A percentile compares a stretch with the other conserved stretches of the same genome.
Evolutionary conservation across 1,284 basidiomycete species (phyloP).

Genomic region (Ustilago hordei): DNA sequence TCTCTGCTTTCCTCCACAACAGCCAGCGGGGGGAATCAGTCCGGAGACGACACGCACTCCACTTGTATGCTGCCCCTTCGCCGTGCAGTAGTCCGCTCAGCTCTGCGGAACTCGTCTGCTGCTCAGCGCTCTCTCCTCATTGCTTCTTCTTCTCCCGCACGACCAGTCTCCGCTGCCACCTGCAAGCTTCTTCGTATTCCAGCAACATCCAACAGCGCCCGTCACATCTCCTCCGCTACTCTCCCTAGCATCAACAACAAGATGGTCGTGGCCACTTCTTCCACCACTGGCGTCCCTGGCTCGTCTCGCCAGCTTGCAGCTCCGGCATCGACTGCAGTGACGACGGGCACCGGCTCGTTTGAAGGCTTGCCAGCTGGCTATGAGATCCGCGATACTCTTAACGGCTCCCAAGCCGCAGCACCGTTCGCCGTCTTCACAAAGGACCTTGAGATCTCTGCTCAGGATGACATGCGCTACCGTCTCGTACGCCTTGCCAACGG

Average conservation of each 20-base stretch:
- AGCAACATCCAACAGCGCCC: background rate
- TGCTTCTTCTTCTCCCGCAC: constrained; percentile 7
- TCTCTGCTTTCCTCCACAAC: constrained; percentile 37
- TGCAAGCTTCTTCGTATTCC: constrained; percentile 8
- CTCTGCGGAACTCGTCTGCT: constrained; percentile 27
- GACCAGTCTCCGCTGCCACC: background rate
- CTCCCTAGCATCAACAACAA: constrained; percentile 11
- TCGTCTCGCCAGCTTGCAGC: constrained; percentile 48
- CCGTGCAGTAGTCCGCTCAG: constrained; percentile 35
- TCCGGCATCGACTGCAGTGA: constrained; percentile 36
- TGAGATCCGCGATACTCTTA: constrained; percentile 47
- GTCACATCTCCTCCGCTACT: constrained; percentile 19
- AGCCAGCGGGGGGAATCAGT: constrained; percentile 27
- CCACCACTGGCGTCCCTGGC: constrained; percentile 27
- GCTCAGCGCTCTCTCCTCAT: constrained; percentile 15
- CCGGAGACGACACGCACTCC: constrained; percentile 27
- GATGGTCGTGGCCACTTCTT: constrained; percentile 20
- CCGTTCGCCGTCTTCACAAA: constrained; percentile 62
- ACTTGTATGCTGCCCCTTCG: constrained; percentile 50
- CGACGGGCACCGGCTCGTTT: constrained; percentile 34
- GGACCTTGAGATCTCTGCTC: constrained; percentile 48
- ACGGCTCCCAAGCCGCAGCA: constrained; percentile 41
- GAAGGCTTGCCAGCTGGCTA: constrained; percentile 47
- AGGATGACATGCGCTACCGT: constrained; percentile 69
- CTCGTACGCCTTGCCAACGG: constrained; percentile 88